These are phyloP conservation scores for Jackrogersella multiformis DNA, from an alignment of 495 filamentous ascomycete species.

Conservation along the genomic window DNA sequence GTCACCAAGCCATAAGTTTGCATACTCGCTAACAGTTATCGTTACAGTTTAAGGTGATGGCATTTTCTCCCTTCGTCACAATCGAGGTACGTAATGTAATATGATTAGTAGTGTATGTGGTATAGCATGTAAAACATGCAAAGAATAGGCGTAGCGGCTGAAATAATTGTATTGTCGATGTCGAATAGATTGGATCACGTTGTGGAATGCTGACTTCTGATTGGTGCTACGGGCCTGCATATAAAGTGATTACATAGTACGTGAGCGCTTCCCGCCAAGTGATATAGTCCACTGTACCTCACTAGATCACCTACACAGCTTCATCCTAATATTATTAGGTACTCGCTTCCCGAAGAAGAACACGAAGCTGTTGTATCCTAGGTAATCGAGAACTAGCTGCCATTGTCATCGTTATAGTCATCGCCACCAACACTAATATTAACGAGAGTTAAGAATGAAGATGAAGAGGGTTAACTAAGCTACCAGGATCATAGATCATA, in stretches of 20 bases:
- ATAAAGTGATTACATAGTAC: slow-evolving; percentile 10
- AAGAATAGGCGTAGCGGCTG: slow-evolving; percentile 4
- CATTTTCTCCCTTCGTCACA: slow-evolving; percentile 12
- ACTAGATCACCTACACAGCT: slow-evolving; percentile 19
- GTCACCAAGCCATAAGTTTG: not conserved
- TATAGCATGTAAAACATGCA: slow-evolving; percentile 13
- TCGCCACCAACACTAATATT: not conserved
- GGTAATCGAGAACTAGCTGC: not conserved
- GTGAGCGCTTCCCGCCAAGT: slow-evolving; percentile 18
- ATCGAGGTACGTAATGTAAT: not conserved
- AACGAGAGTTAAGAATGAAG: not conserved
- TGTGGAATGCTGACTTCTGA: slow-evolving; percentile 17
- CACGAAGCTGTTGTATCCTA: not conserved
- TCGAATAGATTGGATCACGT: slow-evolving; percentile 36
- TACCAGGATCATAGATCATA: slow-evolving; percentile 8
- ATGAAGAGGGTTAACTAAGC: slow-evolving; percentile 1
- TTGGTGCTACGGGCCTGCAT: slow-evolving; percentile 14
- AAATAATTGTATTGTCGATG: not conserved
- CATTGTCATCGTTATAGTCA: too few species aligned
- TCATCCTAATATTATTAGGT: slow-evolving; percentile 1
- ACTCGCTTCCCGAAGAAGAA: slow-evolving; percentile 9
- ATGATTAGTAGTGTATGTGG: not conserved
- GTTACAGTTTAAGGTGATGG: slow-evolving; percentile 3
- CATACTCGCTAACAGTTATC: slow-evolving; percentile 10
- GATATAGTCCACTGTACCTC: slow-evolving; percentile 19